These are phyloP conservation scores for Linanthus parryae DNA, from an alignment of 148 eudicot genomes.

Conservation along the genomic window DNA sequence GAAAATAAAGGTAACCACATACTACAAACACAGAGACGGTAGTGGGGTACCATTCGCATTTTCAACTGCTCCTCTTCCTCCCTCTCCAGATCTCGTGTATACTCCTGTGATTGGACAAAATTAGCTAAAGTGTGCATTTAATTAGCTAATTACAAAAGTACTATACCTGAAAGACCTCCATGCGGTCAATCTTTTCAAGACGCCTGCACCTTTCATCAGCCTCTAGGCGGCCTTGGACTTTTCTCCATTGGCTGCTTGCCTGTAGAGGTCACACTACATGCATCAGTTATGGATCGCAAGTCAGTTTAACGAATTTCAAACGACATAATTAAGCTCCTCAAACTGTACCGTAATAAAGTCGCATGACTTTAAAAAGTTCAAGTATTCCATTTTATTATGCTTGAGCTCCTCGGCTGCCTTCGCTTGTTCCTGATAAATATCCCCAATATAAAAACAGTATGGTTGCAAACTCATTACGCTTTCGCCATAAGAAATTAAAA, in stretches of 20 bases:
- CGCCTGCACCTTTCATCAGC: conserved; percentile 85
- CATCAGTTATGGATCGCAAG: too few relatives aligned
- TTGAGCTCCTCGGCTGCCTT: conserved; percentile 78
- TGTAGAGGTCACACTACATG: conserved; percentile 21
- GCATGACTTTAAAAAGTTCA: conserved; percentile 79
- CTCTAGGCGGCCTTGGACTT: conserved; percentile 91
- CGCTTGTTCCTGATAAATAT: conserved; percentile 61
- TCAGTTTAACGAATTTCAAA: too few relatives aligned
- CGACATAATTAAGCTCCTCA: too few relatives aligned
- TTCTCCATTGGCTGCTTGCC: conserved; percentile 99
- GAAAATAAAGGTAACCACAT: not conserved
- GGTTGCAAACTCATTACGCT: too few relatives aligned
- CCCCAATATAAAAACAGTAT: too few relatives aligned
- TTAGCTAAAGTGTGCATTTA: too few relatives aligned
- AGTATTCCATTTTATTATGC: conserved; percentile 52
- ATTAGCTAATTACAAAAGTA: too few relatives aligned
- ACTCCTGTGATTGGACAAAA: conserved; percentile 49
- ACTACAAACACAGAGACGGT: too few relatives aligned
- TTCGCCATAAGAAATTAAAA: too few relatives aligned
- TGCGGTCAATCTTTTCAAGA: conserved; percentile 82
- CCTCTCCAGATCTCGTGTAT: conserved; percentile 78
- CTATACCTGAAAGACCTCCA: conserved; percentile 84
- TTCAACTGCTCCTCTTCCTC: conserved; percentile 94
- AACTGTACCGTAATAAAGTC: conserved; percentile 85
- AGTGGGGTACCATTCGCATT: conserved; percentile 67